phyloP scores from a whole-genome alignment of 371 early-diverging fungal genomes.

The Dipsacomyces acuminosporus region DNA sequence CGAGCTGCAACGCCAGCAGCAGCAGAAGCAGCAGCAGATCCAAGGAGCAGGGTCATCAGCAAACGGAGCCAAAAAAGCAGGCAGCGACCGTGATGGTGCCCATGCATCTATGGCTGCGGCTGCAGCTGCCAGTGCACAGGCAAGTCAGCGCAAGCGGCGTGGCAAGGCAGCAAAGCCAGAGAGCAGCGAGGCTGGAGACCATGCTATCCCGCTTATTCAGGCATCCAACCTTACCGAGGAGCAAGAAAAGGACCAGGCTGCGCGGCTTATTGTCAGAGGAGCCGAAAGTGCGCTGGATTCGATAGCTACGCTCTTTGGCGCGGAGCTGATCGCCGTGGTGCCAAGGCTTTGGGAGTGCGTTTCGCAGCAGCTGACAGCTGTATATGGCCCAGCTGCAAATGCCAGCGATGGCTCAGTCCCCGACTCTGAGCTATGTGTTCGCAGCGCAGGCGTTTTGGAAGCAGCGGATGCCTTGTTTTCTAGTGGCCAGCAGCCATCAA shows the following conservation, averaged over 20 bases:
- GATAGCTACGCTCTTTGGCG: constrained; percentile 69
- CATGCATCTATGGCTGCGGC: constrained; percentile 41
- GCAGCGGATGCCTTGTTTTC: constrained; percentile 9
- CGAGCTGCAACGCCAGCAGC: constrained; percentile 7
- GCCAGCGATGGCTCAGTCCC: background rate
- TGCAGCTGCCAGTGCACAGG: constrained; percentile 35
- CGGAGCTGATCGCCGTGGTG: constrained; percentile 59
- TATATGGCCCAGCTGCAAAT: constrained; percentile 30
- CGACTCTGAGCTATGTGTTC: background rate
- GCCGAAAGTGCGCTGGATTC: constrained; percentile 67
- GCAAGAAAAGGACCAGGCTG: constrained; percentile 48
- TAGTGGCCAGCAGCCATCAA: constrained; percentile 9
- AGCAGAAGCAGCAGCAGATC: constrained; percentile 1
- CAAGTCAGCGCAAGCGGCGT: constrained; percentile 48
- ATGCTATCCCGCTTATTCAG: constrained; percentile 18
- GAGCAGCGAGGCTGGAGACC: background rate
- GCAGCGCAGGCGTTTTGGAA: constrained; percentile 2
- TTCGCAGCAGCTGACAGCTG: constrained; percentile 48
- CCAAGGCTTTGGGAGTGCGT: constrained; percentile 81
- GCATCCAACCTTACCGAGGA: constrained; percentile 46
- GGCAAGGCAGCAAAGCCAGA: constrained; percentile 43
- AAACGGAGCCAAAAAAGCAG: background rate
- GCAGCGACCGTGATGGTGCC: background rate
- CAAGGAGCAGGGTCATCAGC: background rate
- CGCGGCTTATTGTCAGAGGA: constrained; percentile 72